Conservation (phyloP, 306 rosid genomes). For the Prunus armeniaca region DNA sequence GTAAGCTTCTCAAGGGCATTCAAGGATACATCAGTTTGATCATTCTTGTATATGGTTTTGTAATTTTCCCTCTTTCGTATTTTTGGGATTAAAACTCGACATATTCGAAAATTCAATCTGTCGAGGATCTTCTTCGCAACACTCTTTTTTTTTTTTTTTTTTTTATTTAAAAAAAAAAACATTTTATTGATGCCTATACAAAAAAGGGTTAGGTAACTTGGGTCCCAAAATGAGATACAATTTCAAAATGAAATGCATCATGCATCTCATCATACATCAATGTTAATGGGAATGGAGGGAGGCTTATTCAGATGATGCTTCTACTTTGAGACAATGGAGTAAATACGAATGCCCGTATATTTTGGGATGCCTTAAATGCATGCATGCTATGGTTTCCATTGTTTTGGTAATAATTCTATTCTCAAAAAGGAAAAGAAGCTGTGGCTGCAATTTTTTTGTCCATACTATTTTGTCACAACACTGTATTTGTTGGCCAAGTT, state of each 20-base stretch:
- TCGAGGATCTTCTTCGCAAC: too few species aligned
- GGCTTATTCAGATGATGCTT: not conserved
- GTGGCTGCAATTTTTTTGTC: slow-evolving; percentile 20
- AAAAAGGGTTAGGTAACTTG: too few species aligned
- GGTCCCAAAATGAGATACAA: not conserved
- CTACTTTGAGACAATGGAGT: slow-evolving; percentile 4
- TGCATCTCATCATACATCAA: not conserved
- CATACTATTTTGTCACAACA: slow-evolving; percentile 6
- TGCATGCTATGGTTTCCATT: not conserved
- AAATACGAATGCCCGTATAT: not conserved
- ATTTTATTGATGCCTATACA: too few species aligned
- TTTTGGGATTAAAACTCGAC: too few species aligned
- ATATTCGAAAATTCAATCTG: too few species aligned
- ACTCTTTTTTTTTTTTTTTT: too few species aligned
- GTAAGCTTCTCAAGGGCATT: not conserved
- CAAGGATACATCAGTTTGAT: too few species aligned
- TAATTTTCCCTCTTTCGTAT: too few species aligned
- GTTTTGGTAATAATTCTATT: not conserved
- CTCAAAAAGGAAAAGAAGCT: not conserved
- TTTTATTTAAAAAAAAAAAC: too few species aligned
- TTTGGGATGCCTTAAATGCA: not conserved
- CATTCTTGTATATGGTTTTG: too few species aligned
- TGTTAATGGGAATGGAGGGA: not conserved
- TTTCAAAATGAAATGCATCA: not conserved
- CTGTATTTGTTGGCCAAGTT: slow-evolving; percentile 1